These are phyloP conservation scores for Magnolia sinica DNA, from an alignment of 164 flowering plant species.

Conservation along the genomic window DNA sequence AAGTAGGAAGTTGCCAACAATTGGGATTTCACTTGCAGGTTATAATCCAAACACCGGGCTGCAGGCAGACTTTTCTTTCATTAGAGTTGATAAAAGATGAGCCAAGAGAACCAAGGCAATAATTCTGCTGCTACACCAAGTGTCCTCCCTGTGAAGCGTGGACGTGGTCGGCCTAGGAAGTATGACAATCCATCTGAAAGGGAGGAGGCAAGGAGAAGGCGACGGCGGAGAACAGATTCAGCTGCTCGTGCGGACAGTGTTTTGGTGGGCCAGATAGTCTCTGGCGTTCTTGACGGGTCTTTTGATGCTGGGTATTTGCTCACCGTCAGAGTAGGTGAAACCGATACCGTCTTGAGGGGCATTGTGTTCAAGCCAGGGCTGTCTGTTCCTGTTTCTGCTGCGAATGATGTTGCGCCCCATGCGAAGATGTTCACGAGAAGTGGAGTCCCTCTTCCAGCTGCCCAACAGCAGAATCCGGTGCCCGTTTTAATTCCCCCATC, in stretches of 20 bases:
- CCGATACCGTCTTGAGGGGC: conserved; percentile 61
- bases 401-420: conserved; percentile 81
- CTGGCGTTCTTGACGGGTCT: conserved; percentile 71
- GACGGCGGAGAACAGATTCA: conserved; percentile 19
- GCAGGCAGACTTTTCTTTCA: background rate
- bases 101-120: conserved; percentile 37
- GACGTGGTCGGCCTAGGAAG: conserved; percentile 79
- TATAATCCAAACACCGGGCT: background rate
- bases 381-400: conserved; percentile 58
- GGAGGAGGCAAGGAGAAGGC: conserved; percentile 20
- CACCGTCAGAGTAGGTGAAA: conserved; percentile 59
- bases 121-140: conserved; percentile 27
- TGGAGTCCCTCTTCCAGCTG: conserved; percentile 35
- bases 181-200: conserved; percentile 15
- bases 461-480: conserved; percentile 18
- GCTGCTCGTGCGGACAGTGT: conserved; percentile 18
- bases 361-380: conserved; percentile 83
- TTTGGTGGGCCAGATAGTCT: conserved; percentile 66
- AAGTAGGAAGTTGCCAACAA: background rate
- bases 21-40: background rate
- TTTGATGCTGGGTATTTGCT: conserved; percentile 92
- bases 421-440: conserved; percentile 60
- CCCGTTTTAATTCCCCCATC: conserved; percentile 17
- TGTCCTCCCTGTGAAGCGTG: conserved; percentile 44
- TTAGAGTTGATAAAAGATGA: conserved; percentile 30